These are phyloP conservation scores for Russula virescens DNA, from an alignment of 768 basidiomycete species.

Conservation along the genomic window DNA sequence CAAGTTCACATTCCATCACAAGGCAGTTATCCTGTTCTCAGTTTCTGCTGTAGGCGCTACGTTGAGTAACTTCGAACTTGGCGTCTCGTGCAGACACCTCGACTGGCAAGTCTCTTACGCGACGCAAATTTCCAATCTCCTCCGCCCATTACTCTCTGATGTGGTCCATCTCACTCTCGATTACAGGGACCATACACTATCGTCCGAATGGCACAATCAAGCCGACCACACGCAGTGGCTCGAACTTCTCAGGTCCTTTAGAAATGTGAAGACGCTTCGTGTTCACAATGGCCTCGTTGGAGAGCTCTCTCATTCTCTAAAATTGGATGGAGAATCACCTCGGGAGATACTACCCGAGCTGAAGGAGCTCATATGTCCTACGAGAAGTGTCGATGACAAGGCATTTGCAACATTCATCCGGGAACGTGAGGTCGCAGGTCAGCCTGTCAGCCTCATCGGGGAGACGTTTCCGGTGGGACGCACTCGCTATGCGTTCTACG, in stretches of 20 bases:
- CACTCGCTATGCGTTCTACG: too few relatives aligned
- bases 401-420: neutral
- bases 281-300: neutral
- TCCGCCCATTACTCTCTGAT: neutral
- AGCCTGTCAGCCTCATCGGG: too few relatives aligned
- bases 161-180: neutral
- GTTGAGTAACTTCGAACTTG: neutral
- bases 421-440: slow-evolving; percentile 16
- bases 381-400: too few relatives aligned
- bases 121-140: neutral
- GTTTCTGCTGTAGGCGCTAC: too few relatives aligned
- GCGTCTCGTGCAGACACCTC: neutral
- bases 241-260: neutral
- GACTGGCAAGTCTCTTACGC: neutral
- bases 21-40: too few relatives aligned
- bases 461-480: too few relatives aligned
- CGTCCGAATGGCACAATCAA: neutral
- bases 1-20: neutral
- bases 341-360: neutral
- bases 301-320: neutral
- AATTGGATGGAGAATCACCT: neutral
- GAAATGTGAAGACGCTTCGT: neutral
- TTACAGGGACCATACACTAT: too few relatives aligned
- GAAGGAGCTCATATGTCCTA: neutral
- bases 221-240: neutral